Evolutionary conservation across 257 asterid genomes (phyloP).

Genomic region (Solanum ossicruentum): DNA sequence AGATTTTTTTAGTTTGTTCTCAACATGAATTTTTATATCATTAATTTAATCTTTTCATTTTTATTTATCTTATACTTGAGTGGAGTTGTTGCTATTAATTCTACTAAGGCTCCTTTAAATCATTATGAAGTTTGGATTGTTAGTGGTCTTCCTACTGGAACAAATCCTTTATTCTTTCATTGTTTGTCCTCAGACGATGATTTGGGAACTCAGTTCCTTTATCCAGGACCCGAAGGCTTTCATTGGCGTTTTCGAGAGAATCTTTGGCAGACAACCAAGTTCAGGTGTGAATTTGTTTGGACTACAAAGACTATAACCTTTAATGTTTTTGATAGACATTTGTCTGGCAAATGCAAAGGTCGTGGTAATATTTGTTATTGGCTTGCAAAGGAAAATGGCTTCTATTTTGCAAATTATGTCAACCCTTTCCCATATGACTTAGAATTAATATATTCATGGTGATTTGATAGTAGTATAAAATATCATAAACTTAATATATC

Average conservation of each 20-base stretch:
- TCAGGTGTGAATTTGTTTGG: neutral
- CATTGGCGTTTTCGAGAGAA: neutral
- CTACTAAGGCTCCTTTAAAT: neutral
- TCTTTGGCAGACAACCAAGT: neutral
- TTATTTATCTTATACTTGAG: neutral
- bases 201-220: neutral
- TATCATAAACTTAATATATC: neutral
- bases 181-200: neutral
- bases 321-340: neutral
- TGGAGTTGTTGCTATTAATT: neutral
- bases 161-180: neutral
- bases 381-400: neutral
- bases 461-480: neutral
- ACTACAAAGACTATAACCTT: neutral
- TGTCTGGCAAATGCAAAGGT: neutral
- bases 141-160: neutral
- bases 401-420: neutral
- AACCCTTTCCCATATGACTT: neutral
- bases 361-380: neutral
- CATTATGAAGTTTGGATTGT: neutral
- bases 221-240: neutral
- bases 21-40: neutral
- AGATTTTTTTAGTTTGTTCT: neutral
- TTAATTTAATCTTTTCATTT: neutral
- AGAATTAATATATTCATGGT: neutral